Evolutionary conservation across 768 basidiomycete species (phyloP).

Genomic region (Suillus alpinus): DNA sequence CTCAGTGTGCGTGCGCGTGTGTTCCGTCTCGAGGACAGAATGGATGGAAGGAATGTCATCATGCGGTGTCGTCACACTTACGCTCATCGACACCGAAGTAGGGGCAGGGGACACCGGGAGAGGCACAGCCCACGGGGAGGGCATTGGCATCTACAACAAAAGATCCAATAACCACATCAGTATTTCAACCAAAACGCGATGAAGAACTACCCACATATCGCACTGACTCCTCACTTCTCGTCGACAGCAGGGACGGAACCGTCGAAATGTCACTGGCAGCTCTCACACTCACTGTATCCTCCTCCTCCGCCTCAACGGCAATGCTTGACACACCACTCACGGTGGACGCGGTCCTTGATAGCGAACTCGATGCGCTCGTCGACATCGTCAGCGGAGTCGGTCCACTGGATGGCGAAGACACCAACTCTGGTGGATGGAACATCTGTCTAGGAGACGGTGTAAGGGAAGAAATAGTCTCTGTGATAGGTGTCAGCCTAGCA

Average conservation of each 20-base stretch:
- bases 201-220: slow-evolving; percentile 35
- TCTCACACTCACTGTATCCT: slow-evolving; percentile 19
- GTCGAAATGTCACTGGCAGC: slow-evolving; percentile 42
- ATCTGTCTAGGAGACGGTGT: slow-evolving; percentile 1
- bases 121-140: slow-evolving; percentile 31
- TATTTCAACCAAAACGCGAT: neutral
- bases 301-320: slow-evolving; percentile 38
- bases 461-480: slow-evolving; percentile 31
- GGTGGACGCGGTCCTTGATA: slow-evolving; percentile 38
- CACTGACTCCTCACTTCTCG: slow-evolving; percentile 25
- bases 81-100: slow-evolving; percentile 42
- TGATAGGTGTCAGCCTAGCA: slow-evolving; percentile 31
- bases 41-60: slow-evolving; percentile 48
- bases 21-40: slow-evolving; percentile 42
- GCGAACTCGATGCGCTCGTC: slow-evolving; percentile 24
- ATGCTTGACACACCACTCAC: slow-evolving; percentile 43
- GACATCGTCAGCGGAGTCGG: slow-evolving; percentile 31
- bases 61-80: slow-evolving; percentile 50
- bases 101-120: slow-evolving; percentile 29
- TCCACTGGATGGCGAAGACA: slow-evolving; percentile 33
- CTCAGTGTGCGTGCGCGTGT: slow-evolving; percentile 37
- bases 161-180: slow-evolving; percentile 21
- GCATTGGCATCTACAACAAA: slow-evolving; percentile 19
- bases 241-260: slow-evolving; percentile 56
- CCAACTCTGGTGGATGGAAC: slow-evolving; percentile 20